phyloP scores from a whole-genome alignment of 768 basidiomycete species.

The Phylloporus sp. region DNA sequence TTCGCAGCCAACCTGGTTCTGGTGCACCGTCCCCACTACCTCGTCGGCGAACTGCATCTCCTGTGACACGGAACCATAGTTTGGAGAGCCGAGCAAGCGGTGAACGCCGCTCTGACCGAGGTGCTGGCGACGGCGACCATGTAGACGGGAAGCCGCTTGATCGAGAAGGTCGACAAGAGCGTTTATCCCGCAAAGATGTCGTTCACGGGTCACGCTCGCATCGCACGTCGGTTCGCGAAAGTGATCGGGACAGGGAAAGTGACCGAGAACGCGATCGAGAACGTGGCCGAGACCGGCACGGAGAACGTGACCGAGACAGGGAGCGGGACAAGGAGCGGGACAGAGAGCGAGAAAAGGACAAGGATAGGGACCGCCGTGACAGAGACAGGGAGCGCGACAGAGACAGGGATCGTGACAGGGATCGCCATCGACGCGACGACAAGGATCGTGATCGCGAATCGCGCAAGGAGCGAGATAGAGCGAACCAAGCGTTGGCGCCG shows the following conservation, averaged over 20 bases:
- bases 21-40: slow-evolving; percentile 50
- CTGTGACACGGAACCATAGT: slow-evolving; percentile 64
- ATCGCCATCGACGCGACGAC: slow-evolving; percentile 53
- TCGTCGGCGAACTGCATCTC: slow-evolving; percentile 62
- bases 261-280: slow-evolving; percentile 49
- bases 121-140: slow-evolving; percentile 40
- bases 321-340: slow-evolving; percentile 45
- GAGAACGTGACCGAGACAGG: slow-evolving; percentile 45
- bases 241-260: slow-evolving; percentile 40
- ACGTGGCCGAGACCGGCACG: slow-evolving; percentile 33
- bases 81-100: slow-evolving; percentile 70
- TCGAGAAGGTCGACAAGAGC: slow-evolving; percentile 47
- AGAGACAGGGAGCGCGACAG: slow-evolving; percentile 49
- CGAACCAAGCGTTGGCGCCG: slow-evolving; percentile 32
- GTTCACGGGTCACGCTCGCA: slow-evolving; percentile 49
- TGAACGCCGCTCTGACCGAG: slow-evolving; percentile 57
- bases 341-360: slow-evolving; percentile 37
- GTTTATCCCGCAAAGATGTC: slow-evolving; percentile 42
- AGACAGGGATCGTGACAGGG: slow-evolving; percentile 40
- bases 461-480: slow-evolving; percentile 57
- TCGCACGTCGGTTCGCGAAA: slow-evolving; percentile 33
- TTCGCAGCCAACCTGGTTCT: slow-evolving; percentile 48
- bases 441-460: slow-evolving; percentile 63
- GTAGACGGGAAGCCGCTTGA: slow-evolving; percentile 53
- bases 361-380: slow-evolving; percentile 38